Evolutionary conservation across 148 eudicot species (phyloP).

Genomic region (Amaranthus hypochondriacus): DNA sequence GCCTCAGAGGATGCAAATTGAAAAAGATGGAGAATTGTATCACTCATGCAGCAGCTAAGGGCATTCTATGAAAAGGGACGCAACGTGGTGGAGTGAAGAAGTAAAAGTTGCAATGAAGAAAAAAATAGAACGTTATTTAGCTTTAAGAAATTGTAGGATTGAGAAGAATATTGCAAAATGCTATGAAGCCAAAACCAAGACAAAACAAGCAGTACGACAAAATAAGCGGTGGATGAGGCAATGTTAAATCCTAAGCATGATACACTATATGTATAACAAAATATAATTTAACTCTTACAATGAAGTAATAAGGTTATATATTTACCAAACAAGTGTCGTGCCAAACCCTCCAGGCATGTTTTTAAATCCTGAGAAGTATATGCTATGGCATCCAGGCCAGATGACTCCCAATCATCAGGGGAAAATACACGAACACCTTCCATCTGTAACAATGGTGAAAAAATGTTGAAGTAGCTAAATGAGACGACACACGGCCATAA

Average conservation of each 20-base stretch:
- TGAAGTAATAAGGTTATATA: slow-evolving; percentile 7
- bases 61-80: too few species aligned
- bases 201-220: not conserved
- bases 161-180: not conserved
- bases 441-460: slow-evolving; percentile 47
- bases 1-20: too few species aligned
- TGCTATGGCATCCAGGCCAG: slow-evolving; percentile 59
- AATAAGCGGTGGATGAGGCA: too few species aligned
- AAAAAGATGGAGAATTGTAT: too few species aligned
- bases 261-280: not conserved
- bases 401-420: slow-evolving; percentile 76
- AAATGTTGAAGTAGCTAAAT: slow-evolving; percentile 3
- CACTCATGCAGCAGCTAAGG: too few species aligned
- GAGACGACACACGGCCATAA: not conserved
- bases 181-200: not conserved
- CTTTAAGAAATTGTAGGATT: not conserved
- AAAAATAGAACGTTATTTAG: too few species aligned
- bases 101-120: too few species aligned
- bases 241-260: too few species aligned
- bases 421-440: slow-evolving; percentile 90
- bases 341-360: slow-evolving; percentile 96
- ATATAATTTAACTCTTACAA: not conserved
- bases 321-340: slow-evolving; percentile 89
- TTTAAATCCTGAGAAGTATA: slow-evolving; percentile 77
- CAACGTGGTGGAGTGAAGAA: too few species aligned